Conservation (phyloP, 805 yeast genomes). For the Starmerella davenportii region DNA sequence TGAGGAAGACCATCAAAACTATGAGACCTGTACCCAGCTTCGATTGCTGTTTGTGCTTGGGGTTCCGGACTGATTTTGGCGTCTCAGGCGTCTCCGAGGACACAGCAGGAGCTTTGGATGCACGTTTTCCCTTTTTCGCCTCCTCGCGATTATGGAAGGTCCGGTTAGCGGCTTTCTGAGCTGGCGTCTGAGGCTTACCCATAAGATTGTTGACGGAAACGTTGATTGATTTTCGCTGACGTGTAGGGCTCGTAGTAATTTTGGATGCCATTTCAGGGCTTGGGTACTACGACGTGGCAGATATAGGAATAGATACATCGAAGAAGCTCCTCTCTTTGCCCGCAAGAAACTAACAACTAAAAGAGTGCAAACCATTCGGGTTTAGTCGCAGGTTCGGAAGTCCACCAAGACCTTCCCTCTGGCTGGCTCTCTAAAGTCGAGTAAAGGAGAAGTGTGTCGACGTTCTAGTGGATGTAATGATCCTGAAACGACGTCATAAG, state of each 20-base stretch:
- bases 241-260: no score
- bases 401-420: no score
- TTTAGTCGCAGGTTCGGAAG: no score
- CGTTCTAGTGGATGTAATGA: no score
- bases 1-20: conserved; percentile 40
- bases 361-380: background rate
- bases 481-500: no score
- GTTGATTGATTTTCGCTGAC: no score
- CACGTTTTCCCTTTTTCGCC: conserved; percentile 55
- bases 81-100: background rate
- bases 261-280: background rate
- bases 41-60: background rate
- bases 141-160: conserved; percentile 61
- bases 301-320: background rate
- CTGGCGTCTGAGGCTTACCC: conserved; percentile 47
- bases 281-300: background rate
- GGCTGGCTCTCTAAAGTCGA: no score
- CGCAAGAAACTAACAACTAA: background rate
- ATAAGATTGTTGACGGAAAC: no score
- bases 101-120: background rate
- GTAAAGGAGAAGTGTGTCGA: no score
- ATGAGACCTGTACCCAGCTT: conserved; percentile 1
- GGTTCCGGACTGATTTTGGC: background rate
- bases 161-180: conserved; percentile 72
- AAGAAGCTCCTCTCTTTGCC: background rate